Conservation (phyloP, 176 grass and related monocot species). For the Juncus effusus region DNA sequence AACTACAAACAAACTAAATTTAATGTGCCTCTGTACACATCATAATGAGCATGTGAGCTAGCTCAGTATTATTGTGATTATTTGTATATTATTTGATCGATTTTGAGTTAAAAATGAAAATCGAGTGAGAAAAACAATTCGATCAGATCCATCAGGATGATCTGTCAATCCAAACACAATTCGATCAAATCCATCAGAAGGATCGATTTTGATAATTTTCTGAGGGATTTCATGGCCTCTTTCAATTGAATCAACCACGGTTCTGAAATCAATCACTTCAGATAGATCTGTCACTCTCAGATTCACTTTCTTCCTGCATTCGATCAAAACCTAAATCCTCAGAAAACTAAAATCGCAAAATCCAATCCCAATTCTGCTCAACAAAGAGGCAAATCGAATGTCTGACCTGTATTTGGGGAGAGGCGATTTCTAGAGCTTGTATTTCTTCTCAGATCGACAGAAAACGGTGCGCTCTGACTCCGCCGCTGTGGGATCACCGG, state of each 20-base stretch:
- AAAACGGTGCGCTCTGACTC: slow-evolving; percentile 71
- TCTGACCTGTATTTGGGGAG: slow-evolving; percentile 43
- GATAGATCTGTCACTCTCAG: slow-evolving; percentile 26
- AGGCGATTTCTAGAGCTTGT: slow-evolving; percentile 68
- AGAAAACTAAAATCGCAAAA: background rate
- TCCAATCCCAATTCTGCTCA: background rate
- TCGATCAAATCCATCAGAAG: slow-evolving; percentile 39
- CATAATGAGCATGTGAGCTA: too few species aligned
- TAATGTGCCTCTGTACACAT: too few species aligned
- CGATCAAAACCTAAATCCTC: background rate
- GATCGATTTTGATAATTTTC: slow-evolving; percentile 36
- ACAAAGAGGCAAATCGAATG: background rate
- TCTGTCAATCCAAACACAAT: slow-evolving; percentile 64
- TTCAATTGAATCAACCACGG: slow-evolving; percentile 27
- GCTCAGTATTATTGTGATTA: too few species aligned
- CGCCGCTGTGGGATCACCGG: slow-evolving; percentile 20
- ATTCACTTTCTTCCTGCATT: slow-evolving; percentile 23
- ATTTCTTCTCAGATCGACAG: slow-evolving; percentile 70
- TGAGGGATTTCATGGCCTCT: slow-evolving; percentile 14
- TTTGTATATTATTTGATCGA: background rate
- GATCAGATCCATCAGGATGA: slow-evolving; percentile 30
- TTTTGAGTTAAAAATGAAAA: background rate
- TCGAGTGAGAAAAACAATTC: background rate
- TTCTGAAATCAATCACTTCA: slow-evolving; percentile 48
- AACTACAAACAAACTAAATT: too few species aligned